Evolutionary conservation across 2,329 filamentous ascomycete genomes (phyloP).

Genomic region (Fusarium torulosum): DNA sequence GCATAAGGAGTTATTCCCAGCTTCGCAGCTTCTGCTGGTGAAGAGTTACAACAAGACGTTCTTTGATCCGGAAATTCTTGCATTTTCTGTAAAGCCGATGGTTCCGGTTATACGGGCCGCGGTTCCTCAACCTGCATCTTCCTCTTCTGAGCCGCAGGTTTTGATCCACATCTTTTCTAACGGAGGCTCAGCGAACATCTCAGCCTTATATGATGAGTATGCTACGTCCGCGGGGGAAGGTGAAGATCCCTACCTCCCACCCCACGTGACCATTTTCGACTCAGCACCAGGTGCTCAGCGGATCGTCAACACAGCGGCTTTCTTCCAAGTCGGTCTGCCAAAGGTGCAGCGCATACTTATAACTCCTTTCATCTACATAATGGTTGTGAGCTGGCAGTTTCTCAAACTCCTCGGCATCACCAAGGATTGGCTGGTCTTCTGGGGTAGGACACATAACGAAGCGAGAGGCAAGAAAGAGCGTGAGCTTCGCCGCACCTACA

Average conservation of each 20-base stretch:
- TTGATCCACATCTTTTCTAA: conserved; percentile 27
- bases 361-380: conserved; percentile 5
- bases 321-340: conserved; percentile 11
- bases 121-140: background rate
- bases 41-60: conserved; percentile 17
- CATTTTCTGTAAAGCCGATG: background rate
- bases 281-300: conserved; percentile 15
- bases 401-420: background rate
- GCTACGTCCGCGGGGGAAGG: background rate
- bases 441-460: conserved; percentile 20
- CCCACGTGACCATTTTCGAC: conserved; percentile 20
- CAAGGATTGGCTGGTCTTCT: conserved; percentile 11
- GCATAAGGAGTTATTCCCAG: conserved; percentile 8
- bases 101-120: conserved; percentile 3
- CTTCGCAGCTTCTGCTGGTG: conserved; percentile 8
- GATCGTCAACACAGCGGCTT: background rate
- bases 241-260: conserved; percentile 3
- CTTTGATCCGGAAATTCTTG: background rate
- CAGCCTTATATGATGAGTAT: conserved; percentile 11
- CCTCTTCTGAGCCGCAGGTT: background rate
- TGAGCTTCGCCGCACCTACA: conserved; percentile 22
- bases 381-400: background rate
- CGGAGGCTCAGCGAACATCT: conserved; percentile 17
- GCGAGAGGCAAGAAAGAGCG: conserved; percentile 8
- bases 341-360: background rate